Percentiles rank a stretch among this genome's conserved stretches.
phyloP scores from a whole-genome alignment of 2,329 filamentous ascomycete species.

The Pseudogymnoascus sp. region DNA sequence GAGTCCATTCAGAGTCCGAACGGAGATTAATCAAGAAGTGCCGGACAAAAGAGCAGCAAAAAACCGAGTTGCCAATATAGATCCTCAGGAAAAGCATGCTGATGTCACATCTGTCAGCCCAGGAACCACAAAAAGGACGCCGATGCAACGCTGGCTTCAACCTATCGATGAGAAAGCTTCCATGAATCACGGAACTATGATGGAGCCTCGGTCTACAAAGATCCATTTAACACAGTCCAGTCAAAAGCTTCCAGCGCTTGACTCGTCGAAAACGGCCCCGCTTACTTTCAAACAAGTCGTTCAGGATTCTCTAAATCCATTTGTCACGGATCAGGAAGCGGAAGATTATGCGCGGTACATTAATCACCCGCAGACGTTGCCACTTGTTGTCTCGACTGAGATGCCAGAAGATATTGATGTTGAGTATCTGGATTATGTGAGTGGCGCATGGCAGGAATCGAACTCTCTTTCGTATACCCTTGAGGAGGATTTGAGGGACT shows the following conservation, averaged over 20 bases:
- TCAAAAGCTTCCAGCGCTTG: slow-evolving; percentile 52
- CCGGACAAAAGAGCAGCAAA: slow-evolving; percentile 55
- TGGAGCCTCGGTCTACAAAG: slow-evolving; percentile 32
- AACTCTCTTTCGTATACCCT: slow-evolving; percentile 31
- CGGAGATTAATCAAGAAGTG: slow-evolving; percentile 50
- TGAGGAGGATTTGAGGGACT: slow-evolving; percentile 64
- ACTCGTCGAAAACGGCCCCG: slow-evolving; percentile 77
- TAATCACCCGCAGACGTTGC: slow-evolving; percentile 79
- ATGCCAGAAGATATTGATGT: slow-evolving; percentile 51
- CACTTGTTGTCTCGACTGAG: slow-evolving; percentile 68
- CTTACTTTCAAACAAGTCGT: slow-evolving; percentile 86
- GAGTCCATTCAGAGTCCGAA: slow-evolving; percentile 80
- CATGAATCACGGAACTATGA: slow-evolving; percentile 48
- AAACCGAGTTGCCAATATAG: slow-evolving; percentile 65
- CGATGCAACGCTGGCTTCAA: slow-evolving; percentile 57
- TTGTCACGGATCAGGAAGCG: slow-evolving; percentile 66
- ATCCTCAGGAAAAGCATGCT: slow-evolving; percentile 45
- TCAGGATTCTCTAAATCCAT: slow-evolving; percentile 76
- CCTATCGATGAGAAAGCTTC: slow-evolving; percentile 30
- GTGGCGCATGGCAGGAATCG: slow-evolving; percentile 53
- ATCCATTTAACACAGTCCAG: slow-evolving; percentile 29
- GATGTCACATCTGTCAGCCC: slow-evolving; percentile 38
- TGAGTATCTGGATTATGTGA: slow-evolving; percentile 77
- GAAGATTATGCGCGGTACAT: slow-evolving; percentile 88
- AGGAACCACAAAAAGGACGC: slow-evolving; percentile 41